A percentile compares a stretch with the other conserved stretches of the same genome.
Conservation (phyloP, 257 asterid genomes). For the Nicotiana sylvestris region DNA sequence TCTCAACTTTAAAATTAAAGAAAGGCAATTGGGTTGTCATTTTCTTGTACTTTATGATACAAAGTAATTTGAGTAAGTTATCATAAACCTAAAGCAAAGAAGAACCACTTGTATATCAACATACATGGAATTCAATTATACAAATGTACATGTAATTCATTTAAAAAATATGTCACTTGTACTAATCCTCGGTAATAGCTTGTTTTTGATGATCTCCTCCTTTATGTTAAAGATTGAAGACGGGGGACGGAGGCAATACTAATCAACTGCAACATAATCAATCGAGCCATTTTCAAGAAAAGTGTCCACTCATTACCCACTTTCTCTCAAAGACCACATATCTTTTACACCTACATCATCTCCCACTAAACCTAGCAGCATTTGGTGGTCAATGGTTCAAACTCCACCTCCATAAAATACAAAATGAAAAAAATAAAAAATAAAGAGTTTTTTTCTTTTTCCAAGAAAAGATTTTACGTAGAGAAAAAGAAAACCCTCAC, state of each 20-base stretch:
- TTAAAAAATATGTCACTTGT: not conserved
- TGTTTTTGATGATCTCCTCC: not conserved
- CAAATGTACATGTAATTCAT: not conserved
- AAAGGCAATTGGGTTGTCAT: not conserved
- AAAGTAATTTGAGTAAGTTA: not conserved
- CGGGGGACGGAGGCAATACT: not conserved
- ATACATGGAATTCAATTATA: not conserved
- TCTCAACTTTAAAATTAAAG: not conserved
- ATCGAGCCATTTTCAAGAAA: constrained; percentile 33
- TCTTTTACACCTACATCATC: constrained; percentile 41
- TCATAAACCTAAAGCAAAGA: constrained; percentile 4
- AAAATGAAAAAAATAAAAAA: constrained; percentile 12
- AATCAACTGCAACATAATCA: constrained; percentile 17
- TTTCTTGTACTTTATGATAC: constrained; percentile 6
- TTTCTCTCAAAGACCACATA: constrained; percentile 20
- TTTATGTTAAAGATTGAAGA: not conserved
- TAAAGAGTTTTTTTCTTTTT: not conserved
- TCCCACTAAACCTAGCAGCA: constrained; percentile 43
- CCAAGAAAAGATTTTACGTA: not conserved
- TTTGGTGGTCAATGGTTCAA: constrained; percentile 45
- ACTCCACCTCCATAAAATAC: constrained; percentile 36
- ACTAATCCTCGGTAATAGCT: not conserved
- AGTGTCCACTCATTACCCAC: constrained; percentile 68
- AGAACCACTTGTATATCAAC: not conserved
- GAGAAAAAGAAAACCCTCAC: not conserved